Percentiles rank a stretch among this genome's conserved stretches.
phyloP scores from a whole-genome alignment of 768 basidiomycete genomes.

The Suillus subluteus region DNA sequence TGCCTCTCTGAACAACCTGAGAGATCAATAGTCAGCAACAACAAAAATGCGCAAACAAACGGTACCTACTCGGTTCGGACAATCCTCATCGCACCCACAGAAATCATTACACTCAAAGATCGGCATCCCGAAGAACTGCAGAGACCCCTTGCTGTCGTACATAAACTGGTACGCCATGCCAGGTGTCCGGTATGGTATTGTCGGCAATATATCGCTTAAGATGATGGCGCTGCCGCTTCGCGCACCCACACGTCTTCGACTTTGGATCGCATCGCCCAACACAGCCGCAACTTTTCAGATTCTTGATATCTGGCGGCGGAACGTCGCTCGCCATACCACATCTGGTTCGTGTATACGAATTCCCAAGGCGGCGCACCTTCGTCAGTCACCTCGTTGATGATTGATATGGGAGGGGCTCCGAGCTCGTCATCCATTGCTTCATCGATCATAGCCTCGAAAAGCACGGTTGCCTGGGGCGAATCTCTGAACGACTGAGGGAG shows the following conservation, averaged over 20 bases:
- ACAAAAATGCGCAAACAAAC: neutral
- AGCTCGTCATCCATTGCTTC: slow-evolving; percentile 71
- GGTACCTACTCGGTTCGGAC: slow-evolving; percentile 72
- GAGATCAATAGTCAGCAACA: slow-evolving; percentile 1
- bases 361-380: slow-evolving; percentile 82
- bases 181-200: slow-evolving; percentile 32
- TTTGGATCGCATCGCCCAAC: slow-evolving; percentile 75
- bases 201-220: slow-evolving; percentile 25
- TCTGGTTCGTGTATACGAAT: slow-evolving; percentile 83
- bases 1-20: slow-evolving; percentile 84
- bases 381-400: slow-evolving; percentile 67
- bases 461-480: slow-evolving; percentile 46
- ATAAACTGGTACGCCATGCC: slow-evolving; percentile 58
- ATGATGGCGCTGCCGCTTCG: slow-evolving; percentile 54
- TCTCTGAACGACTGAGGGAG: slow-evolving; percentile 45
- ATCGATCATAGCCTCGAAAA: slow-evolving; percentile 69
- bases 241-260: slow-evolving; percentile 73
- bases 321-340: slow-evolving; percentile 77
- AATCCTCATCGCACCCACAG: slow-evolving; percentile 82
- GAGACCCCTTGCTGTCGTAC: slow-evolving; percentile 63
- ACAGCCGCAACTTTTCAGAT: slow-evolving; percentile 73
- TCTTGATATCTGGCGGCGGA: slow-evolving; percentile 60
- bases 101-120: slow-evolving; percentile 87
- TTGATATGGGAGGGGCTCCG: slow-evolving; percentile 64
- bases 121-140: slow-evolving; percentile 57